Base-by-base conservation (phyloP, 768 basidiomycete genomes). In the Tricholoma bakamatsutake region DNA sequence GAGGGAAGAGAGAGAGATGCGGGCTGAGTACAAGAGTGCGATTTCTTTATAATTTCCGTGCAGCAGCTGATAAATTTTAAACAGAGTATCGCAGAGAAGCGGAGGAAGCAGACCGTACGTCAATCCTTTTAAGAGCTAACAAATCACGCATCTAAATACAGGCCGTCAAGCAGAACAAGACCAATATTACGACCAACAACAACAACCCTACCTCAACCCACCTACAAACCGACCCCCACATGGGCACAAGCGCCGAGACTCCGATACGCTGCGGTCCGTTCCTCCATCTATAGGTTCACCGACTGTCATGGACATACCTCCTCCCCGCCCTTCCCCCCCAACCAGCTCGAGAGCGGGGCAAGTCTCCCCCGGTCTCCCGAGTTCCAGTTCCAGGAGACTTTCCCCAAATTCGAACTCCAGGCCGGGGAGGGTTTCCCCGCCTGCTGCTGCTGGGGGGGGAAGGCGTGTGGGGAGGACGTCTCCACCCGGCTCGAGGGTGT, bases 191-290 rank as follows among this genome's bases (percentile, higher is more conserved):
- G 60, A 59, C 13, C 57, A 56, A 21, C 65, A 64, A 60, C 64
- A 69, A 55, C 60, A 71, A 46, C 71, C 72, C 64, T 74, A 57
- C 68, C 73, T 3, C 72, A 78, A 21, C 76, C 76, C 15, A 37
- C 62, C 66, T 33, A 56, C 66, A 51, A 66, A 17, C 37, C 39
- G 39, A 21, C 39, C 52, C 9, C 71, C 53, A 59, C 73, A 77
- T 60, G 69, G 67, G 2, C 89, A 91, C 65, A 78, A 75, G 61
- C 82, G 89, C 50, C 80, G 82, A 27, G 88, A 90, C 55, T 90
- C 89, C 0, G 89, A 92, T 59, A 90, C 89, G 0, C 71, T 90
- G 28, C 86, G 85, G 45, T 79, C 75, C 6, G 66, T 71, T 12
- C 73, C 74, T 17, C 70, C 71, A 15, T 69, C 71, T 9, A 46